Base-by-base conservation (phyloP, 139 green algal species). In the Desmodesmus armatus region DNA sequence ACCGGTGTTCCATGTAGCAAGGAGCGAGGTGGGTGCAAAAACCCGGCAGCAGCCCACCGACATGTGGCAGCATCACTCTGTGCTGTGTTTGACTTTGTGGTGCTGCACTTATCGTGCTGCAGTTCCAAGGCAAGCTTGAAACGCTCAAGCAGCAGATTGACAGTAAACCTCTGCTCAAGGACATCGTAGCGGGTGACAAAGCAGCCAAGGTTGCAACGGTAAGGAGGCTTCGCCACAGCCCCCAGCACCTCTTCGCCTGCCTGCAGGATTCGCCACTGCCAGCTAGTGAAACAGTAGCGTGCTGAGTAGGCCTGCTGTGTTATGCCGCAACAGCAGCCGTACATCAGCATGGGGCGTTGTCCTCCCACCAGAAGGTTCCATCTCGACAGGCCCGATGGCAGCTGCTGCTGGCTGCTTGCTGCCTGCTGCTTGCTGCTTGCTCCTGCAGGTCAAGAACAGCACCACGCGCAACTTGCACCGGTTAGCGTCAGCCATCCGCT, bases 391-490 rank as follows among this genome's bases (percentile, higher is more conserved):
- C 9, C 13, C 13, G 47, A 13, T 55, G 7, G 9, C 7, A 21
- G 7, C 9, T 55, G 47, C 47, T 7, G 9, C 7, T 55, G 47
- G 13, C 13, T 7, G 9, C 47, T 21, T 55, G 47, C 5, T 65
- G 21, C 17, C 47, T 65, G 33, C 33, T 44, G 13, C 65, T 0
- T 72, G 13, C 1, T 72, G 65, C n/a, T n/a, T 47, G 33, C 11
- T 72, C 5, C 63, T 69, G 49, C 74, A 82, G 76, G 82, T 87
- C 51, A 96, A 95, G 35, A 94, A 94, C 90, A 94, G 90, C 73
- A 60, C 85, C 31, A 87, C 87, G 5, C 86, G 93, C 63, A 94
- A 95, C 81, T 81, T 95, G 66, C 90, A 93, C 79, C 78, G 92
- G 23, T 84, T 95, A 23, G 27, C 92, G n/a, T 89, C 87, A 33